Evolutionary conservation across 2,329 filamentous ascomycete species (phyloP).

Genomic region (Cytospora mali): DNA sequence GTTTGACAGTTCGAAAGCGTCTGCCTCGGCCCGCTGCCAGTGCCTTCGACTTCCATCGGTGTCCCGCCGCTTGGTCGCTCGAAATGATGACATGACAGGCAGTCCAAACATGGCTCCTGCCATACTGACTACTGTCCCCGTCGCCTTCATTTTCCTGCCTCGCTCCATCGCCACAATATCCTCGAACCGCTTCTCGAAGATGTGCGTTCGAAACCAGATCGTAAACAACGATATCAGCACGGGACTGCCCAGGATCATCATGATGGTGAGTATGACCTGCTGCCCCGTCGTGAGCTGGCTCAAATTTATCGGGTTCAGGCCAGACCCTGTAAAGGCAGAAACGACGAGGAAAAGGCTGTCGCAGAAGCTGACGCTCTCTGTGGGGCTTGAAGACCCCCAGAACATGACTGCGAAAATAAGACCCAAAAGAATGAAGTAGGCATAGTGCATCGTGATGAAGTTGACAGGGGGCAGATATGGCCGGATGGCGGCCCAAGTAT

Average conservation of each 20-base stretch:
- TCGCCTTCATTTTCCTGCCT: conserved; percentile 35
- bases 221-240: conserved; percentile 68
- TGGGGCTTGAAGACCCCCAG: conserved; percentile 56
- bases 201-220: conserved; percentile 60
- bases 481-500: conserved; percentile 12
- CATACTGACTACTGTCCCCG: conserved; percentile 32
- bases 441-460: conserved; percentile 67
- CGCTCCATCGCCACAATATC: conserved; percentile 51
- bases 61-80: conserved; percentile 1
- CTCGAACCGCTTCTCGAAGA: conserved; percentile 64
- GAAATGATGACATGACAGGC: conserved; percentile 28
- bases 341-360: conserved; percentile 67
- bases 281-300: conserved; percentile 65
- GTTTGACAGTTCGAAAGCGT: conserved; percentile 14
- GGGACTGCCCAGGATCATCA: conserved; percentile 65
- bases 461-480: conserved; percentile 49
- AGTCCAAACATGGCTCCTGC: conserved; percentile 32
- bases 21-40: conserved; percentile 23
- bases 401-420: conserved; percentile 62
- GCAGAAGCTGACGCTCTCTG: conserved; percentile 57
- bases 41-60: conserved; percentile 14
- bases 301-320: conserved; percentile 65
- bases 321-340: conserved; percentile 68
- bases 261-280: conserved; percentile 63
- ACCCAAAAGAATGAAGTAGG: conserved; percentile 62